Evolutionary conservation across 169 alveolate species (phyloP), one percentile per base, ranked within the genome.

Genomic region (Plasmodium coatneyi): DNA sequence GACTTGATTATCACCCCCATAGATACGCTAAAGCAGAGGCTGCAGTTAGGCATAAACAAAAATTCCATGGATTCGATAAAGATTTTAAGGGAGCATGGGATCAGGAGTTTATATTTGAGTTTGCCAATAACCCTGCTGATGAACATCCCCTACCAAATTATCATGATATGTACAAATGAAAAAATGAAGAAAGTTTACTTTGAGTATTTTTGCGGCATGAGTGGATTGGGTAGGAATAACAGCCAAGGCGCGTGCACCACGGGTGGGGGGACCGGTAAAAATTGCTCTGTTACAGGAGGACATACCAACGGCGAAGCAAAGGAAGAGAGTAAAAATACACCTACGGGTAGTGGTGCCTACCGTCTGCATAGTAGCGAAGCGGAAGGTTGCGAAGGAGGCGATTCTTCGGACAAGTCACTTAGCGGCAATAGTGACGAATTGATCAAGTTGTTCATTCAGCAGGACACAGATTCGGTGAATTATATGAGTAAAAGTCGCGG

Each of bases 1-100:
- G 99, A 99, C 96, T 92, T 98, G 46, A 96, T 99, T 81, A 92
- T 97, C 30, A 98, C 99, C n/a, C 99, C 99, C n/a, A 96, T 98
- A 78, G 99, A 99, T 94, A 99, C 98, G 80, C 92, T 98, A 52
- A 98, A 98, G 96, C 99, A 98, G 93, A 66, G 99, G 83, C 76
- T 98, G 83, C 99, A 98, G 92, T 96, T 98, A 28, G 98, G 99
- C 9, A 91, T 98, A 71, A 96, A 95, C 83, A 83, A 82, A 49
- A 76, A 95, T 12, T 82, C 96, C 32, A 19, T 82, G 28, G 87
- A 74, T 34, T 76, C 95, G 32, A 14, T 95, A 71, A 96, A 60
- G 95, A 93, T 74, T 60, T 92, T 98, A 3, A 95, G 87, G 82
- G 93, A 95, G 36, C 99, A 99, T 94, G 99, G 99, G 25, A 71